Conservation (phyloP, 768 basidiomycete genomes). For the Cantharellus cinnabarinus region DNA sequence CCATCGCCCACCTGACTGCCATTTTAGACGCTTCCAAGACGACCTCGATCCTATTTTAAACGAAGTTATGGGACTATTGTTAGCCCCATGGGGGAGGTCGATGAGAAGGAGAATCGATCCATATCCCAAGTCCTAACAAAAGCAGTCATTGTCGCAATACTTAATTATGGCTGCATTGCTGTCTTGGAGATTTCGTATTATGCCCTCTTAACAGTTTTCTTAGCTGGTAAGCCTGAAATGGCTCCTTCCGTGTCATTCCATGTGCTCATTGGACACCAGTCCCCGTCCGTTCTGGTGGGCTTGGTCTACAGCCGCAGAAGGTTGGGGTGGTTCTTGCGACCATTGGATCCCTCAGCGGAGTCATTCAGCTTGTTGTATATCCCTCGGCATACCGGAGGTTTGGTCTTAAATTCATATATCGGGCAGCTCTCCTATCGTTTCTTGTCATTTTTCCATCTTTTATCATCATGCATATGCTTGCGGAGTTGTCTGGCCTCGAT, state of each 20-base stretch:
- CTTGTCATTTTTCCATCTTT: constrained; percentile 2
- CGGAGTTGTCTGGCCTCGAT: not conserved
- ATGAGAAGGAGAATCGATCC: not conserved
- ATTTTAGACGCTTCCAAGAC: not conserved
- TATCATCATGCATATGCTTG: constrained; percentile 4
- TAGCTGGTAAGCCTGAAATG: not conserved
- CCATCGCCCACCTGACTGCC: not conserved
- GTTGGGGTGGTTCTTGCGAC: constrained; percentile 4
- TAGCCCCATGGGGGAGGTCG: not conserved
- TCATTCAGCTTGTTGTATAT: not conserved
- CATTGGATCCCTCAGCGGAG: not conserved
- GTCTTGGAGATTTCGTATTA: constrained; percentile 47
- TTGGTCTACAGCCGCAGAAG: constrained; percentile 3
- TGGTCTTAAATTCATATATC: not conserved
- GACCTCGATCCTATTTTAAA: not conserved
- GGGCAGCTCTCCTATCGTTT: not conserved
- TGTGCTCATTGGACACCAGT: not conserved
- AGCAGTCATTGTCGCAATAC: constrained; percentile 34
- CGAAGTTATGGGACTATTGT: not conserved
- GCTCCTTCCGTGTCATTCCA: not conserved
- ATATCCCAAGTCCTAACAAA: constrained; percentile 5
- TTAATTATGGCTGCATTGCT: constrained; percentile 45
- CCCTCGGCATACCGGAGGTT: not conserved
- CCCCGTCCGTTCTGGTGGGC: constrained; percentile 4
- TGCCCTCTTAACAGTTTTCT: constrained; percentile 34